phyloP scores from a whole-genome alignment of 148 eudicot genomes.

The Silene uniflora region DNA sequence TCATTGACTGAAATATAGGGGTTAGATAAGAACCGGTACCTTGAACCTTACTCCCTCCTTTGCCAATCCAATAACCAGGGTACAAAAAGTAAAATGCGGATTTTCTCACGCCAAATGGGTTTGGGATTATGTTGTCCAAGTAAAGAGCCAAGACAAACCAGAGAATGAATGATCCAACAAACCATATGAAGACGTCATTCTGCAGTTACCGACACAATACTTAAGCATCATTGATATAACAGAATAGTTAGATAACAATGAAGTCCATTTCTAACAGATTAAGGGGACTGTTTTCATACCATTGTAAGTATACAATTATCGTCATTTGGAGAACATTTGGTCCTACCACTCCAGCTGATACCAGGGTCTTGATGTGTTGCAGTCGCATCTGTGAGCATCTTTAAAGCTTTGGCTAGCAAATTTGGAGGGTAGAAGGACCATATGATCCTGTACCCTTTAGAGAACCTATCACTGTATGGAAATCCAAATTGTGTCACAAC shows the following conservation, averaged over 20 bases:
- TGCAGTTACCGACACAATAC: neutral
- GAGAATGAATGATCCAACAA: slow-evolving; percentile 9
- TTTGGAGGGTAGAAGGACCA: slow-evolving; percentile 62
- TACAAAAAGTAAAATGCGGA: slow-evolving; percentile 61
- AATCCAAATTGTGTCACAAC: slow-evolving; percentile 73
- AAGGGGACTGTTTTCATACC: neutral
- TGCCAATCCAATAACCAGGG: slow-evolving; percentile 91
- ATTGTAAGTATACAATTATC: slow-evolving; percentile 48
- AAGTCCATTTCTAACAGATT: neutral
- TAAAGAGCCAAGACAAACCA: slow-evolving; percentile 87
- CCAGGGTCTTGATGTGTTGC: slow-evolving; percentile 50
- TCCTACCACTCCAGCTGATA: slow-evolving; percentile 69
- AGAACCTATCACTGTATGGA: slow-evolving; percentile 39
- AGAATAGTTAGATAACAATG: neutral
- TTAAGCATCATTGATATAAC: neutral
- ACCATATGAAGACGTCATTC: neutral
- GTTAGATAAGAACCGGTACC: slow-evolving; percentile 33
- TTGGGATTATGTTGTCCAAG: slow-evolving; percentile 82
- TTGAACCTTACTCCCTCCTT: slow-evolving; percentile 60
- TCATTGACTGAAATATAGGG: neutral
- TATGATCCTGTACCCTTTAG: slow-evolving; percentile 19
- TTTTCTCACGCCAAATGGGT: slow-evolving; percentile 80
- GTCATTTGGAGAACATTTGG: slow-evolving; percentile 46
- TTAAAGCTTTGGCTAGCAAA: slow-evolving; percentile 18
- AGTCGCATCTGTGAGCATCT: slow-evolving; percentile 74